Conservation (phyloP, 1,139 yeast genomes). For the Candida sanyaensis region DNA sequence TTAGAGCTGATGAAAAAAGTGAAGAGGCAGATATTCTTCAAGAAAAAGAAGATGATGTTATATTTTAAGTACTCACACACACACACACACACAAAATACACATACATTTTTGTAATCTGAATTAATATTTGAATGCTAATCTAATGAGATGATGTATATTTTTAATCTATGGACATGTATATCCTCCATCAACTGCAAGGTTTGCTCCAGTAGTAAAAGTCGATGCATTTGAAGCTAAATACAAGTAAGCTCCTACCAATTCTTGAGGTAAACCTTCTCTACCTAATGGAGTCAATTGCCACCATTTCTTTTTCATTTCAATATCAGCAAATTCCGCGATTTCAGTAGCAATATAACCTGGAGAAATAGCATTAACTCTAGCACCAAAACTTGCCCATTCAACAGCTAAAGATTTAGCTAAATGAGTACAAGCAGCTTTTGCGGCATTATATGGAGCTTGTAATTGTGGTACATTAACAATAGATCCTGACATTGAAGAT, state of each 20-base stretch:
- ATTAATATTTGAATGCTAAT: too few relatives aligned
- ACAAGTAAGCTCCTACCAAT: conserved; percentile 80
- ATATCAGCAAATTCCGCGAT: conserved; percentile 47
- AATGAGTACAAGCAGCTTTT: conserved; percentile 82
- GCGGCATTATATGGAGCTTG: conserved; percentile 87
- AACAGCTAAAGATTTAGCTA: conserved; percentile 74
- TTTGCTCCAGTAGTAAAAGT: conserved; percentile 85
- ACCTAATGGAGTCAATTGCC: conserved; percentile 66
- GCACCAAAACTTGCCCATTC: conserved; percentile 78
- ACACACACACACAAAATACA: too few relatives aligned
- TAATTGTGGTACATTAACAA: conserved; percentile 81
- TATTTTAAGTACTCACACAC: conserved; percentile 24
- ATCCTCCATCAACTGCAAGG: conserved; percentile 86
- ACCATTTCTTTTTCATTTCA: conserved; percentile 34
- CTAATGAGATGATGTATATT: too few relatives aligned
- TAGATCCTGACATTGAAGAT: conserved; percentile 85
- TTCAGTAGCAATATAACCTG: conserved; percentile 71
- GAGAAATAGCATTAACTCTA: conserved; percentile 77
- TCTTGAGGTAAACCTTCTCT: conserved; percentile 81
- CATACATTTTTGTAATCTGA: too few relatives aligned
- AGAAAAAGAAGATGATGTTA: conserved; percentile 46
- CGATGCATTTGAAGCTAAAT: conserved; percentile 79
- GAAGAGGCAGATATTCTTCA: conserved; percentile 30
- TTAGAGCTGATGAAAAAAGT: conserved; percentile 22
- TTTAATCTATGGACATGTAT: conserved; percentile 43